Conservation (phyloP, 805 yeast species). For the Suhomyces sp. region DNA sequence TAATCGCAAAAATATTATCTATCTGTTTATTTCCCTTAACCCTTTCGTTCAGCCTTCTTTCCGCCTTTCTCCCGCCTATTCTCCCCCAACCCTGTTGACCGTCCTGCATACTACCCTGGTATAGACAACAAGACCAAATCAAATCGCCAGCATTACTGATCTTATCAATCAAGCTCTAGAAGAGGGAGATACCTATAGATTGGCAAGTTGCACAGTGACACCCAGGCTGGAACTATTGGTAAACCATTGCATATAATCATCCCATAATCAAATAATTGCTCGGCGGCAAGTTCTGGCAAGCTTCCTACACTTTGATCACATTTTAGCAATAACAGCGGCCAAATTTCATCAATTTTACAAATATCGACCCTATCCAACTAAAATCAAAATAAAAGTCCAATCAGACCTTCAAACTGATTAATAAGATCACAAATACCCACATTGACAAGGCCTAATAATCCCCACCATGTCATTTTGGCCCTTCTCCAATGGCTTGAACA, state of each 20-base stretch:
- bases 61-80: not conserved
- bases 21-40: not conserved
- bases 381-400: not conserved
- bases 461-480: conserved; percentile 44
- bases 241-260: not conserved
- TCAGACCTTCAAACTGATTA: not conserved
- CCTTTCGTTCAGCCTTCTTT: not conserved
- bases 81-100: not conserved
- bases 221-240: not conserved
- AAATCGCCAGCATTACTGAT: not conserved
- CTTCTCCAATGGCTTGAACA: conserved; percentile 35
- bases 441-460: not conserved
- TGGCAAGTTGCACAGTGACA: not conserved
- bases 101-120: not conserved
- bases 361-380: not conserved
- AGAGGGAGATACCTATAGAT: not conserved
- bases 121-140: not conserved
- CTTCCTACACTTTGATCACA: not conserved
- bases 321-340: not conserved
- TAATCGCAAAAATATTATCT: not conserved
- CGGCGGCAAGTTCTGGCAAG: not conserved
- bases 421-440: too few relatives aligned
- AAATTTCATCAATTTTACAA: not conserved
- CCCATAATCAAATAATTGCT: not conserved
- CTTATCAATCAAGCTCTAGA: not conserved